Evolutionary conservation across 2,329 filamentous ascomycete genomes (phyloP).

Genomic region (Cladosporium sp.): DNA sequence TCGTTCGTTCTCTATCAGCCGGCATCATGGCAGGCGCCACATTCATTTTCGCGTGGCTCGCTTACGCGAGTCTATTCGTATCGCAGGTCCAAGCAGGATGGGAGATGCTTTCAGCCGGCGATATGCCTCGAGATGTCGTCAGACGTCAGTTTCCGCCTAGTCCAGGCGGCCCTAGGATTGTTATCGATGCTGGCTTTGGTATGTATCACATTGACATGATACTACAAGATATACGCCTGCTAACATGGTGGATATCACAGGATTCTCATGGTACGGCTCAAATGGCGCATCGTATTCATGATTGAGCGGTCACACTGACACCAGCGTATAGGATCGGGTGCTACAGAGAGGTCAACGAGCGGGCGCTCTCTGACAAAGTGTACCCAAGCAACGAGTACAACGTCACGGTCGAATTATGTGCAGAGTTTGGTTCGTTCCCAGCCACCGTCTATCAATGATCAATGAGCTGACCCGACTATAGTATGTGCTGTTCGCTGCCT

Average conservation of each 20-base stretch:
- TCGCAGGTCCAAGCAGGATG: conserved; percentile 10
- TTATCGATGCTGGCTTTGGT: conserved; percentile 9
- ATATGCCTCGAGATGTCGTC: neutral
- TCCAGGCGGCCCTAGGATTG: neutral
- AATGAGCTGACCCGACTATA: neutral
- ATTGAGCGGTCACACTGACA: neutral
- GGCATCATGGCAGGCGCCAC: neutral
- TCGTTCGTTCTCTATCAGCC: neutral
- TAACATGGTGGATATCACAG: neutral
- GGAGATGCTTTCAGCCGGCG: conserved; percentile 6
- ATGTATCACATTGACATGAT: neutral
- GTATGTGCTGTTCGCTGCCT: neutral
- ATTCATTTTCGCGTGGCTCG: neutral
- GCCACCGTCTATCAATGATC: neutral
- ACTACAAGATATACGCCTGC: neutral
- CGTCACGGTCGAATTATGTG: conserved; percentile 4
- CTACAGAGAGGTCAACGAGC: neutral
- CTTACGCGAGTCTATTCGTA: neutral
- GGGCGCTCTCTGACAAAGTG: neutral
- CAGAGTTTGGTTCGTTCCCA: neutral
- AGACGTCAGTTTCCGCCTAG: neutral
- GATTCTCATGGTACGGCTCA: neutral
- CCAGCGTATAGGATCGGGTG: conserved; percentile 5
- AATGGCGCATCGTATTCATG: neutral
- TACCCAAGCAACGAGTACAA: neutral